phyloP scores from a whole-genome alignment of 2,329 filamentous ascomycete species.

The Penicillium sp. region DNA sequence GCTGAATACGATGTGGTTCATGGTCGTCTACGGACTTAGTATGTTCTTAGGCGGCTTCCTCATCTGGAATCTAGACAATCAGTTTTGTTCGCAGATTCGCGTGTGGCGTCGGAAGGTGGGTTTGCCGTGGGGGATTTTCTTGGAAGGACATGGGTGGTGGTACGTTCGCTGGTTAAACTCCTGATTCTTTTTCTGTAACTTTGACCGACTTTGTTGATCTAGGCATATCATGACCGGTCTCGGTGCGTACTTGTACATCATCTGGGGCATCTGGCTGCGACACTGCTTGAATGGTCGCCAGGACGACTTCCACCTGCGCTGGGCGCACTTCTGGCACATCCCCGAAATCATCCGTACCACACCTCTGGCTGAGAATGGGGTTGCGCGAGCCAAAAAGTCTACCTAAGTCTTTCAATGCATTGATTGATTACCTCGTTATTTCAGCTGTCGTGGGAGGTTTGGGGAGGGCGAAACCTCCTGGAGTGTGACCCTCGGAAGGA shows the following conservation, averaged over 20 bases:
- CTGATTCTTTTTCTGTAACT: not conserved
- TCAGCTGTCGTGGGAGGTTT: not conserved
- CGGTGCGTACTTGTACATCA: conserved; percentile 82
- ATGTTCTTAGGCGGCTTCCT: conserved; percentile 75
- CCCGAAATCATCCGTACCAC: conserved; percentile 54
- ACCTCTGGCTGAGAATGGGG: conserved; percentile 20
- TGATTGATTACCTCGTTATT: conserved; percentile 5
- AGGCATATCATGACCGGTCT: conserved; percentile 80
- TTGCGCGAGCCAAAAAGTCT: conserved; percentile 38
- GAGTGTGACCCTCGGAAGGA: not conserved
- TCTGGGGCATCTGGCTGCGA: conserved; percentile 81
- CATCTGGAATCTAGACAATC: conserved; percentile 79
- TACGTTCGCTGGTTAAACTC: conserved; percentile 40
- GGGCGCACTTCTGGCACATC: conserved; percentile 66
- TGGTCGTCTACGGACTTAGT: conserved; percentile 69
- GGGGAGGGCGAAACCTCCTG: not conserved
- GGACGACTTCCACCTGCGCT: conserved; percentile 70
- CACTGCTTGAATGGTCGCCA: conserved; percentile 74
- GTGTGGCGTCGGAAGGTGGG: conserved; percentile 69
- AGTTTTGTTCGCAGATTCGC: conserved; percentile 69
- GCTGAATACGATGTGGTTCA: conserved; percentile 72
- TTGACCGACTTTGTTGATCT: conserved; percentile 20
- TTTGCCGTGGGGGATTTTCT: conserved; percentile 76
- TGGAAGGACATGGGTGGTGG: conserved; percentile 77
- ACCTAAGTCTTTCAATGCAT: conserved; percentile 19